Percentiles rank a stretch among this genome's conserved stretches.
phyloP scores from a whole-genome alignment of 2,329 filamentous ascomycete species.

The Thyridium curvatum region DNA sequence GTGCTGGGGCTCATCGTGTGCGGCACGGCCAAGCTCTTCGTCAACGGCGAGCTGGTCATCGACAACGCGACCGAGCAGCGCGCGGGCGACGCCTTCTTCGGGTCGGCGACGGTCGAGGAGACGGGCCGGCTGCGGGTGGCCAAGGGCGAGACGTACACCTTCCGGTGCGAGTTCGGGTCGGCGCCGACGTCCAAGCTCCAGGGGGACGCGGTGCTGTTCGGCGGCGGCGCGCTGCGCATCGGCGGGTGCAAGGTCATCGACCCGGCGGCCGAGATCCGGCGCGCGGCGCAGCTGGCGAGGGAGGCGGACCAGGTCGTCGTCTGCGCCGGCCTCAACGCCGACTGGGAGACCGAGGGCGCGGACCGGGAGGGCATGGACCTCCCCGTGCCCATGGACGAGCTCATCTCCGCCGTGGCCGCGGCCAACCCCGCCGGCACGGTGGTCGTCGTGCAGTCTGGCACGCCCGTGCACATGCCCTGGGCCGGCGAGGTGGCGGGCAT shows the following conservation, averaged over 20 bases:
- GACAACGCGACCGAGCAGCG: conserved; percentile 61
- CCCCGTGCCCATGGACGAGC: conserved; percentile 63
- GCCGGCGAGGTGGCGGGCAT: conserved; percentile 49
- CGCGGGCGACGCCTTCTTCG: conserved; percentile 52
- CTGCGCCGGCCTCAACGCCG: conserved; percentile 70
- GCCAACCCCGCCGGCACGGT: conserved; percentile 60
- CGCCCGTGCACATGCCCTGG: conserved; percentile 69
- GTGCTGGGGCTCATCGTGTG: conserved; percentile 62
- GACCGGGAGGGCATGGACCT: conserved; percentile 76
- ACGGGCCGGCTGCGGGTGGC: conserved; percentile 44
- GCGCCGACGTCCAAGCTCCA: conserved; percentile 42
- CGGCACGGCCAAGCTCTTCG: conserved; percentile 58
- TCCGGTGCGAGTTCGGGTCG: conserved; percentile 47
- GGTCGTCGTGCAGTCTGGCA: conserved; percentile 73
- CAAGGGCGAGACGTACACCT: conserved; percentile 45
- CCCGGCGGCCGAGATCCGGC: conserved; percentile 51
- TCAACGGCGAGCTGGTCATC: conserved; percentile 56
- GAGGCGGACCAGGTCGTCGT: conserved; percentile 72
- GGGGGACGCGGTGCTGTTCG: conserved; percentile 43
- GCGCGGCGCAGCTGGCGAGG: conserved; percentile 62
- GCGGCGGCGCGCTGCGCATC: conserved; percentile 55
- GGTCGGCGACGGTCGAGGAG: conserved; percentile 51
- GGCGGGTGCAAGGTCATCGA: conserved; percentile 55
- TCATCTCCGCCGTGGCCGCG: conserved; percentile 60
- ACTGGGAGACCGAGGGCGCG: conserved; percentile 75